phyloP scores from a whole-genome alignment of 768 basidiomycete species.

The Tricholoma furcatifolium region DNA sequence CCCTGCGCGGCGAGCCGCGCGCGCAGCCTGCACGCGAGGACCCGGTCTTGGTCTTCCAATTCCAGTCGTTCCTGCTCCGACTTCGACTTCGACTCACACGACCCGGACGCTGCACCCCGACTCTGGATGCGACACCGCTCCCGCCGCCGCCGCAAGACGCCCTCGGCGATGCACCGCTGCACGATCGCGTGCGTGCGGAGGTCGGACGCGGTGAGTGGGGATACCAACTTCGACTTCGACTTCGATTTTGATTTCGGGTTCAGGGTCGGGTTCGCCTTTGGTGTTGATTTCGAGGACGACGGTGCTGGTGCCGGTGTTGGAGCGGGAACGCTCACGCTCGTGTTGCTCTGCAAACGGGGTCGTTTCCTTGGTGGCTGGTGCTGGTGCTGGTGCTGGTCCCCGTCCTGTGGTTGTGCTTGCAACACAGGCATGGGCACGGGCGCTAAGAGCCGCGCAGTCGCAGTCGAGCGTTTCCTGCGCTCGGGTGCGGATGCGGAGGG shows the following conservation, averaged over 20 bases:
- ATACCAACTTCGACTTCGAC: constrained; percentile 5
- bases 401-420: too few species aligned
- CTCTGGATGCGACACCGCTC: neutral
- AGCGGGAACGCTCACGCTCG: too few species aligned
- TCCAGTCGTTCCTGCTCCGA: too few species aligned
- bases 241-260: neutral
- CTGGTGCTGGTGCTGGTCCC: constrained; percentile 5
- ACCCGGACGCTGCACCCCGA: neutral
- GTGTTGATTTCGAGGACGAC: too few species aligned
- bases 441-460: constrained; percentile 8
- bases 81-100: too few species aligned
- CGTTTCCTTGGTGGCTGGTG: constrained; percentile 21
- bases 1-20: constrained; percentile 16
- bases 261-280: too few species aligned
- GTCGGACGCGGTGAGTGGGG: constrained; percentile 12
- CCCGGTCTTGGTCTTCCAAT: constrained; percentile 16
- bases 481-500: constrained; percentile 3
- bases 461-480: constrained; percentile 15
- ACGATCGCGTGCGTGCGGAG: constrained; percentile 17
- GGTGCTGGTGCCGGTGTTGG: too few species aligned
- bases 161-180: constrained; percentile 18
- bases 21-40: constrained; percentile 20
- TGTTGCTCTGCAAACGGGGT: constrained; percentile 11
- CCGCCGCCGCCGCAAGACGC: constrained; percentile 11
- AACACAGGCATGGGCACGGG: constrained; percentile 1